Percentiles rank a stretch among this genome's conserved stretches.
Conservation (phyloP, 2,329 filamentous ascomycete species). For the Ophiostoma sp. region DNA sequence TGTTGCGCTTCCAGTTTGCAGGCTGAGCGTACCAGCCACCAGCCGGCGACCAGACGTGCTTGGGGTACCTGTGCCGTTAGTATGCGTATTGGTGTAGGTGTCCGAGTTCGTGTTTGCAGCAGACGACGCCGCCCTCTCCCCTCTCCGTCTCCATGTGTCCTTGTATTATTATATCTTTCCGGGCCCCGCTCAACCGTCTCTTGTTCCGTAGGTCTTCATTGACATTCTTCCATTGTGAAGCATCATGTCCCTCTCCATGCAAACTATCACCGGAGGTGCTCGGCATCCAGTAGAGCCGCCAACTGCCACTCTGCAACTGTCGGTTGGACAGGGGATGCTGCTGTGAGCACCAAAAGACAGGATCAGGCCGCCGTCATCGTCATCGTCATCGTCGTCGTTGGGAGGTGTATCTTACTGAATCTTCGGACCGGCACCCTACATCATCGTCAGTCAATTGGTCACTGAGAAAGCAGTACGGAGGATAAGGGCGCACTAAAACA, state of each 20-base stretch:
- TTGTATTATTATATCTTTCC: background rate
- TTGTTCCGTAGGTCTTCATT: background rate
- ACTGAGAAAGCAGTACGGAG: background rate
- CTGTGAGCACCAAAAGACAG: background rate
- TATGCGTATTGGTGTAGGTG: background rate
- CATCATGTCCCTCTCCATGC: background rate
- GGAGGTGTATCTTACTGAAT: constrained; percentile 44
- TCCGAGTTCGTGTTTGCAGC: background rate
- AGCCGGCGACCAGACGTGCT: constrained; percentile 98
- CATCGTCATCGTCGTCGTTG: background rate
- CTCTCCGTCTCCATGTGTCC: background rate
- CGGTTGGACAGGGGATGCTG: too few species aligned
- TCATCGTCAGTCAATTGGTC: background rate
- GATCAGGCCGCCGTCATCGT: background rate
- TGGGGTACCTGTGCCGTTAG: constrained; percentile 66
- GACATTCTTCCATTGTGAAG: background rate
- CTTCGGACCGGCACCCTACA: constrained; percentile 70
- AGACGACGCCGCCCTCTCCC: background rate
- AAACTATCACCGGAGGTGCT: background rate
- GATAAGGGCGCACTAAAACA: constrained; percentile 26
- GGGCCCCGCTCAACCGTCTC: background rate
- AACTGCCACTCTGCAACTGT: background rate
- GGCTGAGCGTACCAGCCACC: constrained; percentile 98
- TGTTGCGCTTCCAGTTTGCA: constrained; percentile 92
- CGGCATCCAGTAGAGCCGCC: background rate